Conservation (phyloP, 2,329 filamentous ascomycete species). For the Ceratocystis variospora region DNA sequence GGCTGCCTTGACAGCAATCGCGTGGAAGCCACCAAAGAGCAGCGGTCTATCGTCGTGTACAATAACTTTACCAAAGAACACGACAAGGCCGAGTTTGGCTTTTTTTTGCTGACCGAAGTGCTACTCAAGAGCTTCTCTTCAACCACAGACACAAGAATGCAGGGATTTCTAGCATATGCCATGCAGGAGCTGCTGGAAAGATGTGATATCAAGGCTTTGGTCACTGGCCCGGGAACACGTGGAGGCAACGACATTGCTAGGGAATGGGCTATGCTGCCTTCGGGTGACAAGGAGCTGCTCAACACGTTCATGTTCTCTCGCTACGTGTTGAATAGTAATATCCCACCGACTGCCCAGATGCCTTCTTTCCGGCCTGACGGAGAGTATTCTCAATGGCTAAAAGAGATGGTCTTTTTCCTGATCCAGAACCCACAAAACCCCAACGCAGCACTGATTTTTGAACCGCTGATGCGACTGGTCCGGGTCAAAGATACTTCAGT, state of each 20-base stretch:
- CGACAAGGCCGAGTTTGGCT: slow-evolving; percentile 74
- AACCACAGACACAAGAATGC: slow-evolving; percentile 70
- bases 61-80: slow-evolving; percentile 69
- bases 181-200: slow-evolving; percentile 83
- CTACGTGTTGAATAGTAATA: slow-evolving; percentile 57
- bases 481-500: slow-evolving; percentile 75
- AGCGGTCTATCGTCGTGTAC: slow-evolving; percentile 70
- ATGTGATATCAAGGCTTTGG: slow-evolving; percentile 51
- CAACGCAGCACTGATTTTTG: slow-evolving; percentile 65
- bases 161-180: slow-evolving; percentile 82
- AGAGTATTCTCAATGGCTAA: slow-evolving; percentile 67
- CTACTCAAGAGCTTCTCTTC: slow-evolving; percentile 86
- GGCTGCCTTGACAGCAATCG: slow-evolving; percentile 87
- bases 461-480: slow-evolving; percentile 67
- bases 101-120: slow-evolving; percentile 74
- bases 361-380: slow-evolving; percentile 28
- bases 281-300: slow-evolving; percentile 65
- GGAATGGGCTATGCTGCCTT: slow-evolving; percentile 67
- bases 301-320: slow-evolving; percentile 76
- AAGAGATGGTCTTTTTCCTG: slow-evolving; percentile 66
- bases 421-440: slow-evolving; percentile 62
- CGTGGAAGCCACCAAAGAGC: slow-evolving; percentile 64
- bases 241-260: slow-evolving; percentile 49
- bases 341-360: slow-evolving; percentile 36
- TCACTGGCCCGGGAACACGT: slow-evolving; percentile 27